Evolutionary conservation across 2,329 filamentous ascomycete genomes (phyloP), one percentile per base, ranked within the genome.

Genomic region (Zopfia rhizophila): DNA sequence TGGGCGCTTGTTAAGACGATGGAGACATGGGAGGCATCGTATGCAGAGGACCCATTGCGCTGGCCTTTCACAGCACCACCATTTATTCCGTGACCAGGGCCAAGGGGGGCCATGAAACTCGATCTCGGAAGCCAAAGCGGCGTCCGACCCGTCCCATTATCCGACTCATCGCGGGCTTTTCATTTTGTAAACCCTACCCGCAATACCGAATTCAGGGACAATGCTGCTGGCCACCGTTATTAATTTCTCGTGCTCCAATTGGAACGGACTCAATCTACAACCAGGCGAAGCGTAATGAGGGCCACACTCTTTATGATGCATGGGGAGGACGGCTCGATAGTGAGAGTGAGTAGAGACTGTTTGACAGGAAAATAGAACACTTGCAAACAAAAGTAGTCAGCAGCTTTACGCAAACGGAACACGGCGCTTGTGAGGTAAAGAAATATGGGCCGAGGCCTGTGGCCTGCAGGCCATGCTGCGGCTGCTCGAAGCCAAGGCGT

Each of bases 61-160:
- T 53, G 50, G 55, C 51, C 53, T 55, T 45, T 61, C 46, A 52
- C 54, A 53, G 51, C 55, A 45, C 46, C 51, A 36, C 33, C 41
- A 41, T 44, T 38, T 53, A 48, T 54, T 51, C 58, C 28, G 31
- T 45, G 44, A 45, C 54, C 45, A 48, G 25, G 41, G 52, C 50
- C 45, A 39, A 36, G 40, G 36, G 43, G 54, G 51, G 43, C 55
- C 47, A 53, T 61, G 60, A 60, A 55, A 56, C 60, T 58, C 53
- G 52, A 53, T 61, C 56, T 63, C 58, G 58, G 56, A 55, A 56
- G 56, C 50, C 56, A 55, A 48, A 54, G 54, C 58, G 56, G 47
- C 48, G 49, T 51, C 53, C 53, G 56, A 49, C 46, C 49, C 54
- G 56, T 53, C 40, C 53, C 49, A 57, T 57, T 51, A 53, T 48